Evolutionary conservation across 805 yeast species (phyloP), one percentile per base, ranked within the genome.

Genomic region (Candida patagonica): DNA sequence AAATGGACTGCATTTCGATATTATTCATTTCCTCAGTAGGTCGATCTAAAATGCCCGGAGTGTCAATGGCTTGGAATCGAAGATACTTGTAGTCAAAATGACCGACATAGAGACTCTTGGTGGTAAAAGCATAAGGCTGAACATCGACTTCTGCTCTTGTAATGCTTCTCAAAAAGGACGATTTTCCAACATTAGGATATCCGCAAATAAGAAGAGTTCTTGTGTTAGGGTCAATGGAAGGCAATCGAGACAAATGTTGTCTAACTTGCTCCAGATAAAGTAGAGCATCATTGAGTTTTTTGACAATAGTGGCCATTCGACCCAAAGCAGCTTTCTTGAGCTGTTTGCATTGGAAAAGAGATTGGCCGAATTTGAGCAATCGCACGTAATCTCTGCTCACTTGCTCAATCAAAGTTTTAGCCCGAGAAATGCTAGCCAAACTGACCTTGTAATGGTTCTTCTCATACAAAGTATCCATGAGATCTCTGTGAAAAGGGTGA

Each of bases 21-120:
- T 92, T 92, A 71, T 92, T 92, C 99, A 92, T 92, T 62, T 92
- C 98, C 65, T 92, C 99, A 33, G 96, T 87, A 45, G 98, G 98
- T 63, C 97, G 79, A 66, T 92, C 99, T 61, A 92, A 71, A 56
- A 92, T 88, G 70, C 99, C 99, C 25, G 99, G 98, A 27, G 98
- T 92, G 66, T 92, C 99, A 59, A 92, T 92, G 42, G 97, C 98
- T 70, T 92, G 99, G 71, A 92, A 92, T 58, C 99, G 74, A 58
- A 92, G 70, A 64, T 92, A 94, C 68, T 92, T 92, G 70, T 92
- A 92, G 68, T 92, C 99, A 61, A 92, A 92, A 68, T 92, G 99
- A 52, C 99, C 99, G 43, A 92, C 99, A 56, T 86, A 92, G 54
- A 92, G 69, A 24, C 96, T 84, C 68, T 92, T 92, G 46, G 99